phyloP scores from a whole-genome alignment of 2,329 filamentous ascomycete genomes.

The Camptophora hylomeconis region DNA sequence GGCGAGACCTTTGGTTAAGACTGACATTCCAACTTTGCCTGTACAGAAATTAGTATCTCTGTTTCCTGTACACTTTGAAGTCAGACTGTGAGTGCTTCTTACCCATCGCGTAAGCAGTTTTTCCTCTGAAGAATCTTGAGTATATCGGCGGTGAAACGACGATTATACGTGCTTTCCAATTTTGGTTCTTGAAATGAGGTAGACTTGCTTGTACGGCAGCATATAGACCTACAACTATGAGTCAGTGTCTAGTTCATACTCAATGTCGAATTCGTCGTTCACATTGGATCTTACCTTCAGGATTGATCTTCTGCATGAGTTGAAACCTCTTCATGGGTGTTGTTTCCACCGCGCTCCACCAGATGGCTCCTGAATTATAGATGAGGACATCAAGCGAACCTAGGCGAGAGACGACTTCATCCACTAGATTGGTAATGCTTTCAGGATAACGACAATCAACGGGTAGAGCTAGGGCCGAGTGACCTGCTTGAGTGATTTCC shows the following conservation, averaged over 20 bases:
- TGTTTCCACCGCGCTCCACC: slow-evolving; percentile 62
- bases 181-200: slow-evolving; percentile 34
- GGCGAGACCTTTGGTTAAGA: slow-evolving; percentile 65
- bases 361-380: slow-evolving; percentile 78
- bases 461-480: slow-evolving; percentile 49
- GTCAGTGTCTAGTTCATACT: background rate
- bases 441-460: slow-evolving; percentile 57
- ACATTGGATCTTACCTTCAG: slow-evolving; percentile 35
- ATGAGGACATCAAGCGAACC: slow-evolving; percentile 58
- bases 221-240: slow-evolving; percentile 43
- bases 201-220: slow-evolving; percentile 54
- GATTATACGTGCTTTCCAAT: slow-evolving; percentile 51
- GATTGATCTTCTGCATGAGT: slow-evolving; percentile 63
- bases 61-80: no score
- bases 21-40: slow-evolving; percentile 72
- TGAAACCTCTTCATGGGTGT: slow-evolving; percentile 66
- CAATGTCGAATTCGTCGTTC: background rate
- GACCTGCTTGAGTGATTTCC: slow-evolving; percentile 56
- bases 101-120: slow-evolving; percentile 67
- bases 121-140: slow-evolving; percentile 70
- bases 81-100: no score
- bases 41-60: no score
- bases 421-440: slow-evolving; percentile 48
- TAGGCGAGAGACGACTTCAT: slow-evolving; percentile 45
- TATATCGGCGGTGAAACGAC: slow-evolving; percentile 79